Base-by-base conservation (phyloP, 257 asterid genomes). In the Solanum lycopersicoides region DNA sequence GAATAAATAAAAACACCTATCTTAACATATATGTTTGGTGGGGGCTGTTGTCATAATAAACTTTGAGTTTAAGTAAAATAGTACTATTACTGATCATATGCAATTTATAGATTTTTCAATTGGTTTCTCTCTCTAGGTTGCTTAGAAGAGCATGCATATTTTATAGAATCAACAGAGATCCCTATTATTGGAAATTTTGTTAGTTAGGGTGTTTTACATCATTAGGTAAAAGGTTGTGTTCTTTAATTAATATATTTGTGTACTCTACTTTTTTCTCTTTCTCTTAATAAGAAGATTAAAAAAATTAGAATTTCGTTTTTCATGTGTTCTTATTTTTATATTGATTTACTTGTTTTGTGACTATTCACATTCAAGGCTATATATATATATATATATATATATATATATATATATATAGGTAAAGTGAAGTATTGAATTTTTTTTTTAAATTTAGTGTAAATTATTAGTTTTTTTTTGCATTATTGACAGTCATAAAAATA, bases 211-310 rank as follows among this genome's bases (percentile, higher is more conserved):
- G 86, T 95, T 92, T 90, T 88, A 94, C 93, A 95, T 94, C 98
- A 90, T 95, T 95, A 95, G 98, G 98, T 95, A 84, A 93, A 92
- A 92, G 90, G 97, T 86, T 82, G 85, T 92, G 92, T 90, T 92
- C 92, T 63, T 68, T 87, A 16, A 53, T 53, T 32, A 68, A 86
- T 84, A 92, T 68, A 73, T 89, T 32, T 84, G 50, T 23, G 4
- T 83, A 63, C 23, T 34, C 12, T 63, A 63, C 85, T 89, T 91
- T 88, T 69, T 37, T 88, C 87, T 87, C 12, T 83, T 82, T 83
- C 53, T 6, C 47, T 20, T 50, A 15, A 42, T 42, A 50, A 90
- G 86, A 89, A 82, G 83, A 91, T 60, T 85, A 87, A 89, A 89
- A 90, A 90, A 89, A 90, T 88, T 93, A 89, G 39, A 56, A 86